A percentile compares a stretch with the other conserved stretches of the same genome.
Conservation (phyloP, 106 monocot genomes). For the Dendrobium chrysotoxum region DNA sequence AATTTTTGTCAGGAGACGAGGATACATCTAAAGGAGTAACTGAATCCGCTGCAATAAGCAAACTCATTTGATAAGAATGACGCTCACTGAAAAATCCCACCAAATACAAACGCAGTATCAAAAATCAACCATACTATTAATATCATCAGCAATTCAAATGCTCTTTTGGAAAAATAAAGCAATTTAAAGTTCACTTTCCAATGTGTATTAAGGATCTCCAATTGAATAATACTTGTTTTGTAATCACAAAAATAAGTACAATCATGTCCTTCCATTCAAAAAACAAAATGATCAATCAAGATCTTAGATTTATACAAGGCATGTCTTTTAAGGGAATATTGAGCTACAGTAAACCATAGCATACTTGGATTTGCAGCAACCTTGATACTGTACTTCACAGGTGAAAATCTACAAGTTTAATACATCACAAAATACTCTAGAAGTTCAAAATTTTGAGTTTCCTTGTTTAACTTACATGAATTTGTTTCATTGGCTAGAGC, state of each 20-base stretch:
- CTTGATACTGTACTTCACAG: neutral
- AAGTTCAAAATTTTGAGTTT: neutral
- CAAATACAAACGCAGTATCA: neutral
- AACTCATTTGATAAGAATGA: neutral
- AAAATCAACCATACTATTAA: neutral
- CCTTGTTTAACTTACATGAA: neutral
- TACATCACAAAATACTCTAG: neutral
- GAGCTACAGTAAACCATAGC: neutral
- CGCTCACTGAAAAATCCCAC: neutral
- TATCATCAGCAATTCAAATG: neutral
- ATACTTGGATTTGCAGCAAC: neutral
- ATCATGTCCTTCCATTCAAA: neutral
- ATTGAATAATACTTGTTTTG: neutral
- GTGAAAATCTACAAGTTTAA: neutral
- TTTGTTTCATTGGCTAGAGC: neutral
- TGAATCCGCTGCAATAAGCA: conserved; percentile 27
- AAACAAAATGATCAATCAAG: neutral
- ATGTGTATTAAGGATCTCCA: neutral
- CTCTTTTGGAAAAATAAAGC: neutral
- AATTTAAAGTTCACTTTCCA: neutral
- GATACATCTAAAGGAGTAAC: conserved; percentile 18
- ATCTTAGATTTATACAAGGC: neutral
- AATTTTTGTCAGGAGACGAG: conserved; percentile 9
- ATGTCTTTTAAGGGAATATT: neutral
- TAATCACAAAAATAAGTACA: neutral